A percentile compares a stretch with the other conserved stretches of the same genome.
These are phyloP conservation scores for Parsonsia alboflavescens DNA, from an alignment of 257 asterid species.

Conservation along the genomic window DNA sequence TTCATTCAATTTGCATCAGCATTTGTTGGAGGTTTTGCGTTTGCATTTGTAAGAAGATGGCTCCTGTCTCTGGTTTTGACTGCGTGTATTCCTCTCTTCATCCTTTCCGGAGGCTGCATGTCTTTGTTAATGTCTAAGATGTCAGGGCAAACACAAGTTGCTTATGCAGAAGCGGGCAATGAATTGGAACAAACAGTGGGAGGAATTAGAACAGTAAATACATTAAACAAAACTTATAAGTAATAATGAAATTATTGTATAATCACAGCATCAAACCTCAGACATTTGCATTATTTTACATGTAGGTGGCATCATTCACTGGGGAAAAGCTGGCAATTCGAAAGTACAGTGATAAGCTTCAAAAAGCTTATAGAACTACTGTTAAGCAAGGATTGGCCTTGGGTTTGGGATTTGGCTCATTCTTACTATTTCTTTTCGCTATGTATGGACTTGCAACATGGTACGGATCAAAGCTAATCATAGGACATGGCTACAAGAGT, in stretches of 20 bases:
- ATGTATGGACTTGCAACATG: constrained; percentile 58
- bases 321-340: constrained; percentile 53
- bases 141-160: constrained; percentile 46
- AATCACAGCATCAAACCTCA: no score
- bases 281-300: no score
- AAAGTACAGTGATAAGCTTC: constrained; percentile 40
- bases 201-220: constrained; percentile 61
- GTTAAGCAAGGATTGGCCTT: constrained; percentile 50
- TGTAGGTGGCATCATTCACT: constrained; percentile 64
- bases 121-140: constrained; percentile 43
- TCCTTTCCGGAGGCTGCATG: constrained; percentile 33
- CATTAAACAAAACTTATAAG: no score
- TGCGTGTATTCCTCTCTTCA: constrained; percentile 41
- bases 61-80: constrained; percentile 40
- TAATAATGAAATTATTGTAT: no score
- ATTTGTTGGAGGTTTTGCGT: constrained; percentile 50
- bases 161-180: constrained; percentile 69
- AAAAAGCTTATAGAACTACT: constrained; percentile 37
- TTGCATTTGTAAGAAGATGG: constrained; percentile 62
- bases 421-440: constrained; percentile 29
- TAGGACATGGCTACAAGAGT: constrained; percentile 40
- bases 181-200: constrained; percentile 68
- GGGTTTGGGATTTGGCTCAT: constrained; percentile 50
- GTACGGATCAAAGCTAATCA: constrained; percentile 51
- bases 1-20: constrained; percentile 44